phyloP scores from a whole-genome alignment of 768 basidiomycete genomes.

The Candolleomyces aberdarensis region DNA sequence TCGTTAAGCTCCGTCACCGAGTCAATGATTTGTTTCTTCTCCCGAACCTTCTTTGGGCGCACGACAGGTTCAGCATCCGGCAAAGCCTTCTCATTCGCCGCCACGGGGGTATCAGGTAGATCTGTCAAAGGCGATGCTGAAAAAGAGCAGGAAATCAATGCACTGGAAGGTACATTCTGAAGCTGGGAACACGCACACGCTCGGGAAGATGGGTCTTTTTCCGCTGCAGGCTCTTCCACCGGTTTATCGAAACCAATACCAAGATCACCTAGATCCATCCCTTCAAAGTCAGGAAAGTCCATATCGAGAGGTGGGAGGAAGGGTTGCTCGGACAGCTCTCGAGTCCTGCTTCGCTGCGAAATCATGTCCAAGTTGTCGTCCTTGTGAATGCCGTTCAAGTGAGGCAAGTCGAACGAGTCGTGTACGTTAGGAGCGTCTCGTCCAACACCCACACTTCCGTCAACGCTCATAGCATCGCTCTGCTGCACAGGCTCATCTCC shows the following conservation, averaged over 20 bases:
- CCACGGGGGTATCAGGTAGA: slow-evolving; percentile 75
- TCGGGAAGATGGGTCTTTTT: slow-evolving; percentile 62
- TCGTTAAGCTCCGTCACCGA: slow-evolving; percentile 81
- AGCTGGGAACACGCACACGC: slow-evolving; percentile 50
- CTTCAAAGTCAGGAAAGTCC: slow-evolving; percentile 50
- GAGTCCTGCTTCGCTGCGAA: slow-evolving; percentile 57
- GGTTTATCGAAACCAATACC: slow-evolving; percentile 68
- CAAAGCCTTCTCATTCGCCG: slow-evolving; percentile 53
- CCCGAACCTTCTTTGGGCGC: slow-evolving; percentile 43
- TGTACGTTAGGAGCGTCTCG: slow-evolving; percentile 60
- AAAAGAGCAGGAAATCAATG: not conserved
- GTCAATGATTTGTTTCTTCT: slow-evolving; percentile 90
- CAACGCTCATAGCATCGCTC: slow-evolving; percentile 50
- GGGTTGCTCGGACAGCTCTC: slow-evolving; percentile 63
- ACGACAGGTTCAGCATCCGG: slow-evolving; percentile 42
- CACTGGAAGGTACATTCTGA: not conserved
- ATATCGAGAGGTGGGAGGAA: slow-evolving; percentile 54
- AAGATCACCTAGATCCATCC: slow-evolving; percentile 60
- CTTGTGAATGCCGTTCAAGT: slow-evolving; percentile 47
- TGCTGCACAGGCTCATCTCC: slow-evolving; percentile 52
- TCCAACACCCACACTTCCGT: slow-evolving; percentile 69
- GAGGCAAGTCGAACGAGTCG: slow-evolving; percentile 57
- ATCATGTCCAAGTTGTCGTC: slow-evolving; percentile 59
- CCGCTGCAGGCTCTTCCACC: slow-evolving; percentile 40
- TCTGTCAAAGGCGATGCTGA: slow-evolving; percentile 76